phyloP scores from a whole-genome alignment of 768 basidiomycete genomes.

The Hemileccinum rubropunctum region DNA sequence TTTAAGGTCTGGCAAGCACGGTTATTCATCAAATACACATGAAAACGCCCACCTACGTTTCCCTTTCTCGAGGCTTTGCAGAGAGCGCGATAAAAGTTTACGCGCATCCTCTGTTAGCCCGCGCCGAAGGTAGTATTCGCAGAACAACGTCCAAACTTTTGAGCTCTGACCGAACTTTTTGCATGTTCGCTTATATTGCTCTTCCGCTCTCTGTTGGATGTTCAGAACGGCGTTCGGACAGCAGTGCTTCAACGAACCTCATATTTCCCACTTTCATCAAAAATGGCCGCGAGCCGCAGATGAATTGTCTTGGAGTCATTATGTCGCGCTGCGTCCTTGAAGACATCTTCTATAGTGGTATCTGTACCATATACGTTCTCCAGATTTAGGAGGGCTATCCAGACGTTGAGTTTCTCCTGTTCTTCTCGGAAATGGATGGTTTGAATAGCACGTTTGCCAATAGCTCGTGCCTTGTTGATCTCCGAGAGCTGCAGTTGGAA shows the following conservation, averaged over 20 bases:
- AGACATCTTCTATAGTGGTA: slow-evolving; percentile 70
- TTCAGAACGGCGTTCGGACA: not conserved
- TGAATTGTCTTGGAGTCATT: slow-evolving; percentile 94
- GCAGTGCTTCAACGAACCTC: slow-evolving; percentile 49
- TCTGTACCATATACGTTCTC: slow-evolving; percentile 92
- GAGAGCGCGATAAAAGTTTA: slow-evolving; percentile 77
- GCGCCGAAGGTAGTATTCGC: slow-evolving; percentile 74
- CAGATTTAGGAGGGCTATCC: slow-evolving; percentile 94
- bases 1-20: slow-evolving; percentile 68
- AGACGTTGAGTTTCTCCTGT: slow-evolving; percentile 92
- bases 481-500: slow-evolving; percentile 97
- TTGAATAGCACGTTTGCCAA: slow-evolving; percentile 77
- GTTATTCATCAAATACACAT: slow-evolving; percentile 1
- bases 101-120: slow-evolving; percentile 79
- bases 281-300: slow-evolving; percentile 78
- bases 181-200: slow-evolving; percentile 80
- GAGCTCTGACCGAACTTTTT: slow-evolving; percentile 95
- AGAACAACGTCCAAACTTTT: slow-evolving; percentile 90
- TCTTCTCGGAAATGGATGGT: slow-evolving; percentile 96
- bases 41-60: slow-evolving; percentile 65
- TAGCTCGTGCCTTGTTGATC: slow-evolving; percentile 88
- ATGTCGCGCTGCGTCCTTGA: slow-evolving; percentile 85
- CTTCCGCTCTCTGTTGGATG: slow-evolving; percentile 76
- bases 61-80: slow-evolving; percentile 89
- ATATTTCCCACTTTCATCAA: slow-evolving; percentile 78